Base-by-base conservation (phyloP, 1,284 basidiomycete species). In the Ganoderma boninense region DNA sequence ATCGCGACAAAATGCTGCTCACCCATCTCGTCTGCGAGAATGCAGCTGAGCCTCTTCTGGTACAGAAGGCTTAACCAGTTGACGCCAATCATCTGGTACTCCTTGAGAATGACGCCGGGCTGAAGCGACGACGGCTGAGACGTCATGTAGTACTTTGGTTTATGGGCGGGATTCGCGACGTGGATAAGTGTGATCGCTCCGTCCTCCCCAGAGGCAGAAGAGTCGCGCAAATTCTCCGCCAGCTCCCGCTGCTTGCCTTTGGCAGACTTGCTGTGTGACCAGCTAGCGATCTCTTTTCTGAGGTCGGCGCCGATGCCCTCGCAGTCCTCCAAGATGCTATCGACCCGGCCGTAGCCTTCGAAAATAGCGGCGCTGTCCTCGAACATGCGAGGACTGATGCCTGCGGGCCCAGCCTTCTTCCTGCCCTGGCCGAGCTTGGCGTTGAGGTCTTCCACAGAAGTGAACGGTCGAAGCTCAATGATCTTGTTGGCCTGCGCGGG, bases 1-100 rank as follows among this genome's bases (percentile, higher is more conserved):
- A 26, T 54, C 62, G 74, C 68, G 69, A 66, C 11, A 62, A 69
- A 56, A 68, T 38, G 65, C 29, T 4, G 86, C 89, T 75, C 79
- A 93, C 97, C 96, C 97, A 98, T 98, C 82, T 98, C 97, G 82
- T 99, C 97, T 1, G 97, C 97, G 38, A 99, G 87, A 79, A 99
- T 99, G 82, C 97, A 98, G 71, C 95, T 97, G 64, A 95, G 88
- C 69, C 89, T 87, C 77, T 90, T 92, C 66, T 86, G 87, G 80
- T 97, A 97, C 60, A 99, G 84, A 38, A 99, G 82, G 80, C 95
- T 92, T 73, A 99, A 86, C 98, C 98, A 99, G 80, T 98, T 99
- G 71, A 99, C 89, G n/a, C 98, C 98, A 67, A 98, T 87, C 69
- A 99, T 85, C 82, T 99, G 97, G 81, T 99, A 99, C 77, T 98